Conservation (phyloP, 2,329 filamentous ascomycete species). For the Davidsoniella virescens region DNA sequence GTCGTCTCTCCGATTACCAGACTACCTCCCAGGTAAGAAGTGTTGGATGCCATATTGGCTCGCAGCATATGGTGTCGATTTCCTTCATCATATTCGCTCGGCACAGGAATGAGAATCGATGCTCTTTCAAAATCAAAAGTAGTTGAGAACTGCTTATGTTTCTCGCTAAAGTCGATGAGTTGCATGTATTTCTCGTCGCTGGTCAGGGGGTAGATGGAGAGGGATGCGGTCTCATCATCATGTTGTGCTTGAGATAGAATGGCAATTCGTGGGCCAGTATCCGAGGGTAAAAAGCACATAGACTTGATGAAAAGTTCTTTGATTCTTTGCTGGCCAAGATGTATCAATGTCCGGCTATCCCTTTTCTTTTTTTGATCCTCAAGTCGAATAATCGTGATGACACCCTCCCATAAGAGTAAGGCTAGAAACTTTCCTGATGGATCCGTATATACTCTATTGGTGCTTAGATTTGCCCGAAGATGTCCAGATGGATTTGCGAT, state of each 20-base stretch:
- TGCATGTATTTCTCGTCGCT: constrained; percentile 39
- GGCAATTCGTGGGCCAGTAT: constrained; percentile 40
- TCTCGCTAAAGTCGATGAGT: constrained; percentile 38
- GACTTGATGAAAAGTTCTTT: constrained; percentile 44
- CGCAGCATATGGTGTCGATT: constrained; percentile 46
- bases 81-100: constrained; percentile 34
- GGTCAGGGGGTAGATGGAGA: constrained; percentile 44
- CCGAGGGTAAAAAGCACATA: constrained; percentile 39
- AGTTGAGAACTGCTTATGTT: constrained; percentile 38
- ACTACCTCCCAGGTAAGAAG: constrained; percentile 50
- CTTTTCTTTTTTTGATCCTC: constrained; percentile 18
- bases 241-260: constrained; percentile 40
- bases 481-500: constrained; percentile 40
- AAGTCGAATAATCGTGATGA: constrained; percentile 38
- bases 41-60: constrained; percentile 25
- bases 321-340: constrained; percentile 37
- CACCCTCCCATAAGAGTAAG: constrained; percentile 44
- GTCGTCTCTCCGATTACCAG: constrained; percentile 66
- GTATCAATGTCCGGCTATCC: neutral
- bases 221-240: constrained; percentile 34
- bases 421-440: constrained; percentile 49
- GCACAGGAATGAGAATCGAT: constrained; percentile 46
- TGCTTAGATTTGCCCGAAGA: constrained; percentile 64
- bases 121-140: constrained; percentile 39
- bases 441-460: constrained; percentile 71